A percentile compares a stretch with the other conserved stretches of the same genome.
These are phyloP conservation scores for Lactifluus rugatus DNA, from an alignment of 768 basidiomycete genomes.

Conservation along the genomic window DNA sequence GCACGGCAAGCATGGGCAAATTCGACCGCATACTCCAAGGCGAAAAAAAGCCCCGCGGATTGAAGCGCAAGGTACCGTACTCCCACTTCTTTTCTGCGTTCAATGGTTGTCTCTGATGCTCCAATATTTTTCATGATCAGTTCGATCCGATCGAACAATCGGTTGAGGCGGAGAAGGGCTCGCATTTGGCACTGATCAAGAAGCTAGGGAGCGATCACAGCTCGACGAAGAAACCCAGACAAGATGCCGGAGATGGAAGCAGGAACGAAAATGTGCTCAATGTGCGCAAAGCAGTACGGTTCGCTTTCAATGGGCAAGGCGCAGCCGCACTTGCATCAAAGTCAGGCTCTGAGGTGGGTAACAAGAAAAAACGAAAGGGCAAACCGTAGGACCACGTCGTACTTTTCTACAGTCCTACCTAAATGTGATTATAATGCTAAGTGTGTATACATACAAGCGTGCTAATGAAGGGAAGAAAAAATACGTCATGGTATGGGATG, in stretches of 20 bases:
- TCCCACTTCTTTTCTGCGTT: background rate
- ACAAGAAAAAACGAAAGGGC: background rate
- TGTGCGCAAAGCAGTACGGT: slow-evolving; percentile 21
- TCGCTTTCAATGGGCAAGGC: slow-evolving; percentile 17
- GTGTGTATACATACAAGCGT: background rate
- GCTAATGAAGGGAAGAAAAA: background rate
- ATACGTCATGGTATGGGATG: background rate
- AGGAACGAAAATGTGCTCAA: slow-evolving; percentile 13
- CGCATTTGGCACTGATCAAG: slow-evolving; percentile 65
- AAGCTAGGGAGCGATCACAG: slow-evolving; percentile 39
- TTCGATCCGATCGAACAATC: slow-evolving; percentile 77
- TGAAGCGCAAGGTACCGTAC: slow-evolving; percentile 79
- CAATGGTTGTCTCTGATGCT: background rate
- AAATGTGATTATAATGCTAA: background rate
- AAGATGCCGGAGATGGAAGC: background rate
- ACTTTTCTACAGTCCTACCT: background rate
- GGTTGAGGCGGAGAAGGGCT: slow-evolving; percentile 54
- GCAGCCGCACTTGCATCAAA: slow-evolving; percentile 13
- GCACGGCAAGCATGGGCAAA: slow-evolving; percentile 92
- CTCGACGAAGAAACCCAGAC: slow-evolving; percentile 8
- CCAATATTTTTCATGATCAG: slow-evolving; percentile 32
- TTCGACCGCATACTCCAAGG: slow-evolving; percentile 89
- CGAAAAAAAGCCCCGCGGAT: slow-evolving; percentile 77
- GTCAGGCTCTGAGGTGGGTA: background rate
- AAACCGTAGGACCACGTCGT: background rate